Conservation (phyloP, 169 alveolate genomes). For the Hammondia hammondi region DNA sequence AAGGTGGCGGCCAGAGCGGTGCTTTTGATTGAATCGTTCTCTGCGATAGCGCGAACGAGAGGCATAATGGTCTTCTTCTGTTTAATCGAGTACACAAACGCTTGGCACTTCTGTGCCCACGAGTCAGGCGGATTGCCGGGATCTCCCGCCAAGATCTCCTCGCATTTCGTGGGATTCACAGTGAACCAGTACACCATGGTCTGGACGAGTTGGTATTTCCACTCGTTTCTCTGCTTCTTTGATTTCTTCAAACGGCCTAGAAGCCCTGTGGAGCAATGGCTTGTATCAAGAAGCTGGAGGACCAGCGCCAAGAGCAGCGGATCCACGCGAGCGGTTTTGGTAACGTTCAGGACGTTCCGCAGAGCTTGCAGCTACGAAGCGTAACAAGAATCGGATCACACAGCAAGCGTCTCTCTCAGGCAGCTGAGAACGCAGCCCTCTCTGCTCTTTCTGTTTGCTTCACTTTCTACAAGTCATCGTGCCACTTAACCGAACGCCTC, state of each 20-base stretch:
- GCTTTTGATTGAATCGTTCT: not conserved
- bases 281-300: not conserved
- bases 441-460: no score
- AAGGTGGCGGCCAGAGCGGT: not conserved
- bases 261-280: not conserved
- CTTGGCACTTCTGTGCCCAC: not conserved
- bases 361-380: not conserved
- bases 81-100: not conserved
- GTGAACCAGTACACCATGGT: conserved; percentile 22
- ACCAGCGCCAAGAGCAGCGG: not conserved
- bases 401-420: no score
- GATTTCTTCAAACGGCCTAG: not conserved
- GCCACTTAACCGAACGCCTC: no score
- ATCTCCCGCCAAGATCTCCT: not conserved
- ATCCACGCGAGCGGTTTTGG: not conserved
- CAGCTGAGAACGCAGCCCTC: no score
- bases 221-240: not conserved
- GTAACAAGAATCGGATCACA: not conserved
- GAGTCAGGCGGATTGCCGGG: not conserved
- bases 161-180: conserved; percentile 1
- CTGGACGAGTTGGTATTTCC: not conserved
- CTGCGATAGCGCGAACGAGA: not conserved
- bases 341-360: not conserved
- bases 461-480: no score
- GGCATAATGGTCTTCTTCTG: not conserved